A percentile compares a stretch with the other conserved stretches of the same genome.
Conservation (phyloP, 23 red algal species). For the Gracilaria vermiculophylla region DNA sequence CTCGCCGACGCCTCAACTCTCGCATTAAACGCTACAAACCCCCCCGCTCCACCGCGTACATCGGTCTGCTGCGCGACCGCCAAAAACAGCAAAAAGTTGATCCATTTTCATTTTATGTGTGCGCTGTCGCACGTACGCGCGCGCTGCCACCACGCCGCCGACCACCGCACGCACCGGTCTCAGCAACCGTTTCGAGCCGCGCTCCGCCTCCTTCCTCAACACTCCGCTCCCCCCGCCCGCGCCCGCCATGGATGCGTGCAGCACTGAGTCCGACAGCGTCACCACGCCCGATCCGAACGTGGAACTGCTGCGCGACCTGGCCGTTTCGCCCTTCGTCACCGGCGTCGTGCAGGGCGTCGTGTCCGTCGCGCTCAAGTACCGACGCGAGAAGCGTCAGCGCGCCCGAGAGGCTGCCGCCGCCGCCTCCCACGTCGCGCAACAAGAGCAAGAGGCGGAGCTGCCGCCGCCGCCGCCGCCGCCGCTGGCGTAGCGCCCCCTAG, state of each 20-base stretch:
- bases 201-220: not conserved
- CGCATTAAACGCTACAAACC: no score
- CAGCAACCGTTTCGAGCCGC: not conserved
- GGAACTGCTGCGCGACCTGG: not conserved
- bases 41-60: no score
- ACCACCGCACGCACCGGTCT: not conserved
- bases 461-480: no score
- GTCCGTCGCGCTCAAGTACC: slow-evolving; percentile 7
- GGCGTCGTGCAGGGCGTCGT: slow-evolving; percentile 40
- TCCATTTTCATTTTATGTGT: no score
- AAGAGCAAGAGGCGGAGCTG: no score
- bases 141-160: not conserved
- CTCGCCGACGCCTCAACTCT: no score
- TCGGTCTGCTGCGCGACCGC: no score
- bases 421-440: no score
- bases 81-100: no score
- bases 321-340: not conserved
- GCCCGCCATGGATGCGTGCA: not conserved
- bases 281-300: not conserved
- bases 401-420: no score
- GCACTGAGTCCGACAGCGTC: not conserved
- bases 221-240: not conserved
- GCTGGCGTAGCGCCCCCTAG: no score
- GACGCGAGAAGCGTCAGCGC: slow-evolving; percentile 1
- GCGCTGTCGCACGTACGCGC: no score